A percentile compares a stretch with the other conserved stretches of the same genome.
Evolutionary conservation across 1,284 basidiomycete species (phyloP).

Genomic region (Somion occarium): DNA sequence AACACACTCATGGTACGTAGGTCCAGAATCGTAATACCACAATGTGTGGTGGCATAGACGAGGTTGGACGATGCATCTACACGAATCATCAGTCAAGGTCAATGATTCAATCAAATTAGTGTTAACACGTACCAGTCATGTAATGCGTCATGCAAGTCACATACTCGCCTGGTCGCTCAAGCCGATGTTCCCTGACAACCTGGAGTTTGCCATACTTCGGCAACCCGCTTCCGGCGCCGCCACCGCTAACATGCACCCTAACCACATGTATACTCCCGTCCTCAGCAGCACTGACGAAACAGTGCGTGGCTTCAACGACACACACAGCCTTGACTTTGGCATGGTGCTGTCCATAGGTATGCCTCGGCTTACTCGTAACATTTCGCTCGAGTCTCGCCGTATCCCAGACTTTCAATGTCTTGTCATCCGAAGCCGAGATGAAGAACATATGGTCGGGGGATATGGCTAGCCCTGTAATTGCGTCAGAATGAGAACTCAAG

Average conservation of each 20-base stretch:
- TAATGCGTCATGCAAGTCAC: constrained; percentile 76
- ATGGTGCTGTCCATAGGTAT: constrained; percentile 76
- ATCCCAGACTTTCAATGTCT: constrained; percentile 83
- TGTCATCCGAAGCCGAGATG: constrained; percentile 83
- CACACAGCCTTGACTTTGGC: constrained; percentile 79
- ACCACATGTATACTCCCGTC: constrained; percentile 85
- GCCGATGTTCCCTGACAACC: constrained; percentile 68
- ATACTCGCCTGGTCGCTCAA: constrained; percentile 68
- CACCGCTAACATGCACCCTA: constrained; percentile 61
- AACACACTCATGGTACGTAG: constrained; percentile 79
- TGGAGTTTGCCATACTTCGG: constrained; percentile 82
- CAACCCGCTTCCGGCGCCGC: constrained; percentile 43
- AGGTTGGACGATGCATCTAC: constrained; percentile 70
- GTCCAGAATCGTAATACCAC: constrained; percentile 76
- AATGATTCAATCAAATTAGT: background rate
- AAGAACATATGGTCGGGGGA: constrained; percentile 96
- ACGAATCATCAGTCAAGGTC: background rate
- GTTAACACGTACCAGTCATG: constrained; percentile 55
- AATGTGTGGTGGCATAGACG: constrained; percentile 82
- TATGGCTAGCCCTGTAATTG: constrained; percentile 79
- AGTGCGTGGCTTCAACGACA: constrained; percentile 79
- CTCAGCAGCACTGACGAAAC: constrained; percentile 84
- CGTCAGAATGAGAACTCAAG: constrained; percentile 79
- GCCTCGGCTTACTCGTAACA: constrained; percentile 72
- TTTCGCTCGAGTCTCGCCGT: constrained; percentile 76